A percentile compares a stretch with the other conserved stretches of the same genome.
phyloP scores from a whole-genome alignment of 139 green algal species.

The Chlorella sp. region DNA sequence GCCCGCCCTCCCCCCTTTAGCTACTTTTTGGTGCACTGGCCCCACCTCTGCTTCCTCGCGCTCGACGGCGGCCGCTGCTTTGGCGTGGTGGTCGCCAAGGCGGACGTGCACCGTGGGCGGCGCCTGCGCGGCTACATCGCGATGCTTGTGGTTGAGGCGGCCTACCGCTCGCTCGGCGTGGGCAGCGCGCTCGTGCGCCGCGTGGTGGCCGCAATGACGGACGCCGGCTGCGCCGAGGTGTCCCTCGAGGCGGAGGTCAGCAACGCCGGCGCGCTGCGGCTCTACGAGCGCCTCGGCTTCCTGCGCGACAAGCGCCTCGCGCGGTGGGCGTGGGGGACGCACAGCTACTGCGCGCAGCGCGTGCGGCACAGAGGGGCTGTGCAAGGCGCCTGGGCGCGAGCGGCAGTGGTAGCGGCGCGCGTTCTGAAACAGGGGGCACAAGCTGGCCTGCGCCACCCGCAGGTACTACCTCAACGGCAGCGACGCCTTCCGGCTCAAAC shows the following conservation, averaged over 20 bases:
- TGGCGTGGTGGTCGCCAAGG: conserved; percentile 93
- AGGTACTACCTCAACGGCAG: conserved; percentile 96
- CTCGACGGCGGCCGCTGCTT: conserved; percentile 65
- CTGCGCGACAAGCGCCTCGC: conserved; percentile 95
- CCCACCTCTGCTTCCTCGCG: conserved; percentile 88
- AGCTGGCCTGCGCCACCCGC: too few species aligned
- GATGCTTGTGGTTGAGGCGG: conserved; percentile 96
- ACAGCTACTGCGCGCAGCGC: too few species aligned
- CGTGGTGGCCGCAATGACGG: conserved; percentile 73
- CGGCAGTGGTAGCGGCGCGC: too few species aligned
- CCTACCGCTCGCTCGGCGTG: conserved; percentile 77
- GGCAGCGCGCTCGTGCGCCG: conserved; percentile 78
- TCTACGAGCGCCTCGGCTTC: conserved; percentile 97
- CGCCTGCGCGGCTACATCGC: conserved; percentile 92
- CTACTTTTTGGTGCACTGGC: conserved; percentile 93
- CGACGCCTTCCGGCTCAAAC: conserved; percentile 96
- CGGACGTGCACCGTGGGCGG: conserved; percentile 76
- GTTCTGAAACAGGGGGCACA: too few species aligned
- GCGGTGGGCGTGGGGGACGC: conserved; percentile 52
- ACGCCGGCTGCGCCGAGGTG: conserved; percentile 78
- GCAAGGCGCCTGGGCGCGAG: too few species aligned
- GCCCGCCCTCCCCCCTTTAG: conserved; percentile 1
- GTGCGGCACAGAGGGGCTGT: too few species aligned
- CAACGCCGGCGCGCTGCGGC: conserved; percentile 88
- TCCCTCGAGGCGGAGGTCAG: conserved; percentile 95